These are phyloP conservation scores for Solanum appendiculatum DNA, from an alignment of 257 asterid species.

Conservation along the genomic window DNA sequence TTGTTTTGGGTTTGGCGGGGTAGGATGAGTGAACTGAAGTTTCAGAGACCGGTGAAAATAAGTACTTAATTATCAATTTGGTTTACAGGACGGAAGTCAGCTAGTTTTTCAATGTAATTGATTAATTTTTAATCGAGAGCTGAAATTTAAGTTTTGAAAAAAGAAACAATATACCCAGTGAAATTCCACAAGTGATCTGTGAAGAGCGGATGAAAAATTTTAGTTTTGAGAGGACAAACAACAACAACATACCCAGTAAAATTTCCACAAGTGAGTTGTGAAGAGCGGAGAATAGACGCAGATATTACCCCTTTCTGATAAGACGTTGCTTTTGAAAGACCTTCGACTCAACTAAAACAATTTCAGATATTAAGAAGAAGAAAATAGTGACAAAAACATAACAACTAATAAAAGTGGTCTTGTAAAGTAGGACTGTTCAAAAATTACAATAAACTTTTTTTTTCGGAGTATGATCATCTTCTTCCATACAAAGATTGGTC, in stretches of 20 bases:
- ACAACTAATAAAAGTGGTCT: neutral
- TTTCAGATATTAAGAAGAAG: neutral
- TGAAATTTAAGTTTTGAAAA: neutral
- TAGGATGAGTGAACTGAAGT: neutral
- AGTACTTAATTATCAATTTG: neutral
- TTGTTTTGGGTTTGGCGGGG: neutral
- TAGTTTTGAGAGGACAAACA: too few species aligned
- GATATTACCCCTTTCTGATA: fast-evolving
- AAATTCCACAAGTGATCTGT: fast-evolving
- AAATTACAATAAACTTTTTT: too few species aligned
- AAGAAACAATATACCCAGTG: fast-evolving
- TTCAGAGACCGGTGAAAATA: neutral
- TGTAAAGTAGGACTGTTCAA: neutral
- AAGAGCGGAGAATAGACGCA: too few species aligned
- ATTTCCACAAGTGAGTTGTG: too few species aligned
- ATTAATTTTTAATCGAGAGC: neutral
- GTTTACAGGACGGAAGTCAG: neutral
- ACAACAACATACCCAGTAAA: too few species aligned
- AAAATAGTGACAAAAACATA: neutral
- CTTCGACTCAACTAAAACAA: too few species aligned
- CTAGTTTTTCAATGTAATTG: neutral
- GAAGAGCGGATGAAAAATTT: too few species aligned
- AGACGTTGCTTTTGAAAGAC: too few species aligned
- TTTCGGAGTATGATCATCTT: too few species aligned
- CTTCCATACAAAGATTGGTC: too few species aligned